Evolutionary conservation across 495 filamentous ascomycete genomes (phyloP), one percentile per base, ranked within the genome.

Genomic region (Immersiella caudata): DNA sequence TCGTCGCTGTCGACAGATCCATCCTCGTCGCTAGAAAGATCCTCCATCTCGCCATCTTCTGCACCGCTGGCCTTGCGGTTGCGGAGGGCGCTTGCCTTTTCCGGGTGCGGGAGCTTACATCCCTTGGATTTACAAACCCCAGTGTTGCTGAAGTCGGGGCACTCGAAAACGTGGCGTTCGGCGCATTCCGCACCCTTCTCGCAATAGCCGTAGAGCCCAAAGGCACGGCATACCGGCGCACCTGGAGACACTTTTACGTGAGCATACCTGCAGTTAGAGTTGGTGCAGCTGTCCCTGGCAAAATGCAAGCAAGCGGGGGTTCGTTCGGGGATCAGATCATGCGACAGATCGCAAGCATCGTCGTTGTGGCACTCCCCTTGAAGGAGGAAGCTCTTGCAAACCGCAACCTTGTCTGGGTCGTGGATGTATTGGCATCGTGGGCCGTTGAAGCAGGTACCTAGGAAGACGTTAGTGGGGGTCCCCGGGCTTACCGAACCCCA

Each of bases 141-240:
- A 60, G 85, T 90, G 80, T 97, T 97, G 83, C 91, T 91, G 82
- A 96, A 97, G 75, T 97, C 92, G 55, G 95, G 95, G 74, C 95
- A 99, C 76, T 97, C 95, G 70, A 82, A 83, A 63, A 92, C 88
- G 78, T 99, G 95, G 68, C 92, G 91, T 67, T 96, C 88, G 65
- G 88, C 74, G 75, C 95, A 99, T 52, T 81, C 75, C 51, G 83
- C 83, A 55, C 95, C 95, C 75, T 93, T 91, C 63, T 91, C 89
- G 81, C 95, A 99, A 75, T 95, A 97, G 51, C 95, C 95, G 71
- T 96, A 84, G 20, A 86, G 87, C 21, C 91, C 94, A 80, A 99
- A 99, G 14, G 86, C 74, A 66, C 89, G 87, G 76, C 95, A 99
- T 61, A 97, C 91, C 8, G 86, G 89, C 49, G 94, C 93, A 70